These are phyloP conservation scores for Pythium rhizo-oryzae DNA, from an alignment of 352 stramenopile genomes.

Conservation along the genomic window DNA sequence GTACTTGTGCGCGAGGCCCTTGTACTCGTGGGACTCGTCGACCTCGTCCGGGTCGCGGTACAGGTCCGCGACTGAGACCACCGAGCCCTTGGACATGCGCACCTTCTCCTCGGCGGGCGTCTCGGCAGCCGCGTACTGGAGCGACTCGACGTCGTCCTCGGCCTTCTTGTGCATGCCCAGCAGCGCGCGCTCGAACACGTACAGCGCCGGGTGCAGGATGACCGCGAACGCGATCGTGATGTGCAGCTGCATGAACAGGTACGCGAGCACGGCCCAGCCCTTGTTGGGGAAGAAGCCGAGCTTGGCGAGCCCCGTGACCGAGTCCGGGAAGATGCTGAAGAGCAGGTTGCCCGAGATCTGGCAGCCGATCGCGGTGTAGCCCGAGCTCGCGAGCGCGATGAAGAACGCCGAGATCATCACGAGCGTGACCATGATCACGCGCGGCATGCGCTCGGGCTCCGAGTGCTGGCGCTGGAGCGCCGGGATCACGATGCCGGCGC, in stretches of 20 bases:
- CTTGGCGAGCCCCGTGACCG: slow-evolving; percentile 7
- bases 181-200: slow-evolving; percentile 32
- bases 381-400: slow-evolving; percentile 31
- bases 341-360: slow-evolving; percentile 47
- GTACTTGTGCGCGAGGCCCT: slow-evolving; percentile 51
- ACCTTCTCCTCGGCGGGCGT: slow-evolving; percentile 6
- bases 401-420: slow-evolving; percentile 38
- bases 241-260: slow-evolving; percentile 50
- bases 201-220: slow-evolving; percentile 38
- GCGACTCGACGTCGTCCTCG: slow-evolving; percentile 19
- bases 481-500: slow-evolving; percentile 45
- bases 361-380: slow-evolving; percentile 34
- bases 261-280: slow-evolving; percentile 35
- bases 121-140: slow-evolving; percentile 3
- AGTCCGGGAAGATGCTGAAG: slow-evolving; percentile 26
- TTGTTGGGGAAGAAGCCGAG: slow-evolving; percentile 33
- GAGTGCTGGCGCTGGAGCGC: slow-evolving; percentile 38
- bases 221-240: slow-evolving; percentile 45
- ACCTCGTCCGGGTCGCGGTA: slow-evolving; percentile 33
- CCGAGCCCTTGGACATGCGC: slow-evolving; percentile 35
- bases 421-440: slow-evolving; percentile 39
- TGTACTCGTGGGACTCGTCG: slow-evolving; percentile 46
- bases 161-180: slow-evolving; percentile 33
- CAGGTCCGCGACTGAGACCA: slow-evolving; percentile 39
- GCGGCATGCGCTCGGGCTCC: slow-evolving; percentile 39